Percentiles rank a stretch among this genome's conserved stretches.
These are phyloP conservation scores for Aspergillus brasiliensis DNA, from an alignment of 2,329 filamentous ascomycete species.

Conservation along the genomic window DNA sequence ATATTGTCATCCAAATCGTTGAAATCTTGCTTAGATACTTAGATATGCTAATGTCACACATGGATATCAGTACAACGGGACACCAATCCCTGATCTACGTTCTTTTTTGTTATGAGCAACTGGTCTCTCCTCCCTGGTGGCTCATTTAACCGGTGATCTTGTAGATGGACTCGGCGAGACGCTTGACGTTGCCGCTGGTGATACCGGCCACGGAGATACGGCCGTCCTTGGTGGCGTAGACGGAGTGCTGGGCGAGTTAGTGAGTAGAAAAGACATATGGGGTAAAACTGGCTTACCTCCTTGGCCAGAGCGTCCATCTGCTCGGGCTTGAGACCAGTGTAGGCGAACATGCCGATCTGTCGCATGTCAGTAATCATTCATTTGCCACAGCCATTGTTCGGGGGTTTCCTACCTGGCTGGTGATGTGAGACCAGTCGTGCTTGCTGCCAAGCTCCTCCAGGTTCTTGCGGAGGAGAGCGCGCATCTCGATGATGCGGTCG, in stretches of 20 bases:
- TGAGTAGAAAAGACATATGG: background rate
- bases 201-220: constrained; percentile 55
- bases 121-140: constrained; percentile 8
- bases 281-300: constrained; percentile 58
- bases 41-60: constrained; percentile 28
- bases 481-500: constrained; percentile 98
- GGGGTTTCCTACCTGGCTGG: constrained; percentile 64
- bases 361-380: constrained; percentile 1
- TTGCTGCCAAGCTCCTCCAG: constrained; percentile 92
- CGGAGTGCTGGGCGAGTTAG: constrained; percentile 66
- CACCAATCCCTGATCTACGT: constrained; percentile 15
- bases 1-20: constrained; percentile 5
- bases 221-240: constrained; percentile 86
- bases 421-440: constrained; percentile 99
- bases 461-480: constrained; percentile 88
- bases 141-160: constrained; percentile 51
- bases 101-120: constrained; percentile 2
- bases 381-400: background rate
- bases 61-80: constrained; percentile 26
- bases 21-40: constrained; percentile 7
- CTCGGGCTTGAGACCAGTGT: constrained; percentile 86
- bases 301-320: constrained; percentile 91
- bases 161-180: constrained; percentile 54
- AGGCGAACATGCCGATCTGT: constrained; percentile 98
- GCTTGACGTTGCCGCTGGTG: constrained; percentile 52